A percentile compares a stretch with the other conserved stretches of the same genome.
Conservation (phyloP, 2,329 filamentous ascomycete genomes). For the Plectosphaerella plurivora region DNA sequence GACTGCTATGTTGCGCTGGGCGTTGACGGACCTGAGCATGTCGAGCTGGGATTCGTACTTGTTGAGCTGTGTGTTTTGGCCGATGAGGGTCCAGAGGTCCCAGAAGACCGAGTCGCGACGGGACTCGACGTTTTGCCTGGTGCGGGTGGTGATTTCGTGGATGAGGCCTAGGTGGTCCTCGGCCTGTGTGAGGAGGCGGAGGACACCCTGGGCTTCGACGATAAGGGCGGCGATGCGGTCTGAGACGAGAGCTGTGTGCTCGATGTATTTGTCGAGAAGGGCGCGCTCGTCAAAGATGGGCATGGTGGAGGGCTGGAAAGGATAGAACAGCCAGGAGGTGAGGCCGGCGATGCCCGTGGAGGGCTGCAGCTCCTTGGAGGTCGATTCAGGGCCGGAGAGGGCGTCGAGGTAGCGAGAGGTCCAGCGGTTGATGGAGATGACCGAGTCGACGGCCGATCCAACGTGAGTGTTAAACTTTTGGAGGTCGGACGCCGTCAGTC, state of each 20-base stretch:
- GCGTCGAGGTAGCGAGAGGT: constrained; percentile 65
- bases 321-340: constrained; percentile 46
- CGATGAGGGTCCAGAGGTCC: constrained; percentile 69
- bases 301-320: constrained; percentile 52
- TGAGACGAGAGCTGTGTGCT: constrained; percentile 65
- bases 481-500: constrained; percentile 60
- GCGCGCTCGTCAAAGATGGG: constrained; percentile 54
- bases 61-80: constrained; percentile 64
- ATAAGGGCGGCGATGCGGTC: constrained; percentile 67
- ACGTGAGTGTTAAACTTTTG: constrained; percentile 74
- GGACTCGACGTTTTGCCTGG: constrained; percentile 53
- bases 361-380: constrained; percentile 12
- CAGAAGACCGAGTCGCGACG: constrained; percentile 63
- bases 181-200: constrained; percentile 60
- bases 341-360: constrained; percentile 32
- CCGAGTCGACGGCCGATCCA: constrained; percentile 67
- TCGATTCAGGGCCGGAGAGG: constrained; percentile 34
- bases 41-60: constrained; percentile 49
- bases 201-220: constrained; percentile 62
- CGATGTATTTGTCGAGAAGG: constrained; percentile 69
- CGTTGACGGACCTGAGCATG: constrained; percentile 61
- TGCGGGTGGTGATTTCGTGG: constrained; percentile 61
- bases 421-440: constrained; percentile 73
- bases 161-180: constrained; percentile 69
- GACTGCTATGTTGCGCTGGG: constrained; percentile 62